A percentile compares a stretch with the other conserved stretches of the same genome.
phyloP scores from a whole-genome alignment of 2,329 filamentous ascomycete species.

The Monosporascus sp. region DNA sequence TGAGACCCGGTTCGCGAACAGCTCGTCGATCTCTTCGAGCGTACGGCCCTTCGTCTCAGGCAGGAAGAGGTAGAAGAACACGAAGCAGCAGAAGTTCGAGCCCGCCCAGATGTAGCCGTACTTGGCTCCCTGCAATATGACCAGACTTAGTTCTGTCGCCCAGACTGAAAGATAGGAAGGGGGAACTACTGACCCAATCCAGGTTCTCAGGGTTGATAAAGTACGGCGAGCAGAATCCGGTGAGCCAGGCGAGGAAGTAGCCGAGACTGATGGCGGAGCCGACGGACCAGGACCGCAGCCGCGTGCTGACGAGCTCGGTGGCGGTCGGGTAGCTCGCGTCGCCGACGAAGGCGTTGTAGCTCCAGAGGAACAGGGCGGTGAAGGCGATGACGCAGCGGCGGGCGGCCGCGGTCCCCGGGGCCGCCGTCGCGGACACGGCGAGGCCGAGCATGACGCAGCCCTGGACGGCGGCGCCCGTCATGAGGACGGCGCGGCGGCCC shows the following conservation, averaged over 20 bases:
- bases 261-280: constrained; percentile 42
- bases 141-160: constrained; percentile 1
- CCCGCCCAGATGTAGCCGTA: constrained; percentile 39
- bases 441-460: constrained; percentile 39
- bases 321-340: constrained; percentile 36
- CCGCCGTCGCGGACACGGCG: constrained; percentile 26
- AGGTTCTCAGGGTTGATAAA: constrained; percentile 25
- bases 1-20: constrained; percentile 22
- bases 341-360: constrained; percentile 33
- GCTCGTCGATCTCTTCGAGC: constrained; percentile 25
- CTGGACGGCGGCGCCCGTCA: constrained; percentile 37
- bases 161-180: background rate
- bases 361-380: constrained; percentile 27
- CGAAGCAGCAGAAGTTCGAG: constrained; percentile 21
- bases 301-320: constrained; percentile 38
- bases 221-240: constrained; percentile 24
- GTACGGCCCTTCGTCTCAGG: constrained; percentile 24
- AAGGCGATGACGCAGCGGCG: constrained; percentile 31
- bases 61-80: constrained; percentile 23
- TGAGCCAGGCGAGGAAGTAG: constrained; percentile 39
- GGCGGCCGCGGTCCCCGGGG: constrained; percentile 20
- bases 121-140: constrained; percentile 29
- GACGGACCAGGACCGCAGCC: constrained; percentile 40
- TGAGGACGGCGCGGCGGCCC: constrained; percentile 41
- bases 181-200: constrained; percentile 20